These are phyloP conservation scores for Globisporangium okanoganense DNA, from an alignment of 352 stramenopile genomes.

Conservation along the genomic window DNA sequence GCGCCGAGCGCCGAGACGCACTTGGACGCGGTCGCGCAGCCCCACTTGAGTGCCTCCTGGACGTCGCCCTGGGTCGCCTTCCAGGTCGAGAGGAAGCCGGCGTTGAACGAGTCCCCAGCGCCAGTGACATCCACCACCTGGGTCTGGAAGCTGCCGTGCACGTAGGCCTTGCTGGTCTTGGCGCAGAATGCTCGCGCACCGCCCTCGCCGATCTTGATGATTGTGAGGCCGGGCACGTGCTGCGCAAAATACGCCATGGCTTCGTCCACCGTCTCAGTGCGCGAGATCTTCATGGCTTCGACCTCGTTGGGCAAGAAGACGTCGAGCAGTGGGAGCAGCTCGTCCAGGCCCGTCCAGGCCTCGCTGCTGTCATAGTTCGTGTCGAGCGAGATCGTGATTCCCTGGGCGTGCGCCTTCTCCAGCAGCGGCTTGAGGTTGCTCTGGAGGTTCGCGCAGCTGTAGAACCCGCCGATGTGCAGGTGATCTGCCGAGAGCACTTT, in stretches of 20 bases:
- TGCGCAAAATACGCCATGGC: constrained; percentile 49
- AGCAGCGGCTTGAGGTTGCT: constrained; percentile 55
- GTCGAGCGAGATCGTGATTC: constrained; percentile 76
- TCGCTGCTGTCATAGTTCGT: constrained; percentile 83
- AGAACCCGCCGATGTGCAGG: constrained; percentile 81
- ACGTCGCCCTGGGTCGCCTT: constrained; percentile 51
- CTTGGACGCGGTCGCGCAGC: constrained; percentile 61
- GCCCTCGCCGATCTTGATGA: constrained; percentile 69
- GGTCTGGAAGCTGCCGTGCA: constrained; percentile 47
- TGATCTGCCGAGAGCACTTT: constrained; percentile 55
- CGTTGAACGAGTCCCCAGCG: constrained; percentile 85
- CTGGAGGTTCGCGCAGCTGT: constrained; percentile 66
- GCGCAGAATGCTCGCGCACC: constrained; percentile 50
- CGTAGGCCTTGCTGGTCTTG: constrained; percentile 36
- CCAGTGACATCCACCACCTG: constrained; percentile 77
- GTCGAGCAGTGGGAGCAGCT: constrained; percentile 64
- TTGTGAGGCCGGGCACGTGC: constrained; percentile 39
- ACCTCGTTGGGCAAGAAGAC: constrained; percentile 85
- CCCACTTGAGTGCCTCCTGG: constrained; percentile 50
- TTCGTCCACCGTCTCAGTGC: constrained; percentile 37
- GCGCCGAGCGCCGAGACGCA: constrained; percentile 53
- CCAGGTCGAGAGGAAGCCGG: constrained; percentile 71
- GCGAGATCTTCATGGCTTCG: constrained; percentile 67
- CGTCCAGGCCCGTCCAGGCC: constrained; percentile 54
- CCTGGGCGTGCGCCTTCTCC: constrained; percentile 46